Evolutionary conservation across 1,284 basidiomycete species (phyloP).

Genomic region (Afroboletus lepidellus): DNA sequence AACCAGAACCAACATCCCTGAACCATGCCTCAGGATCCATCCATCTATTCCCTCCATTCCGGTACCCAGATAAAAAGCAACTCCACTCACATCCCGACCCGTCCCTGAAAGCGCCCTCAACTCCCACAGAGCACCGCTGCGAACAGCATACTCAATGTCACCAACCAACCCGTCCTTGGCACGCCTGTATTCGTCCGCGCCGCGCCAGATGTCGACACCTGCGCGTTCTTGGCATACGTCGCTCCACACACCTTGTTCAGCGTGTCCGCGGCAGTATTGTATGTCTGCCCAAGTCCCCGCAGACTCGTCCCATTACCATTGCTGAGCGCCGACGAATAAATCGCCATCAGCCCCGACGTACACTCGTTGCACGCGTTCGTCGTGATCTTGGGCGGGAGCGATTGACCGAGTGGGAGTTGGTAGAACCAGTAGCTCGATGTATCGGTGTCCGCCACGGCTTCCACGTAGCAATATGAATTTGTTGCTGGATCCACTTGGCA

Average conservation of each 20-base stretch:
- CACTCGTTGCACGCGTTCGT: slow-evolving; percentile 57
- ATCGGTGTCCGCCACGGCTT: slow-evolving; percentile 51
- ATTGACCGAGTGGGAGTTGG: slow-evolving; percentile 54
- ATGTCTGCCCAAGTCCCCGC: slow-evolving; percentile 40
- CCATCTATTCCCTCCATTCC: not conserved
- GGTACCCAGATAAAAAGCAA: not conserved
- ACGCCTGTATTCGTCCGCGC: slow-evolving; percentile 15
- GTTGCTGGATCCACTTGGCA: slow-evolving; percentile 55
- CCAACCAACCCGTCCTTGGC: slow-evolving; percentile 6
- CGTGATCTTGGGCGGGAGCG: slow-evolving; percentile 44
- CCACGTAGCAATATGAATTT: slow-evolving; percentile 68
- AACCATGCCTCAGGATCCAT: not conserved
- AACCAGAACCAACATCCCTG: not conserved
- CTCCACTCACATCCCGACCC: not conserved
- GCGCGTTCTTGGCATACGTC: slow-evolving; percentile 29
- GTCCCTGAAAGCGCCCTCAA: slow-evolving; percentile 8
- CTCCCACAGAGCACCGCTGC: slow-evolving; percentile 4
- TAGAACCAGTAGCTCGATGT: slow-evolving; percentile 69
- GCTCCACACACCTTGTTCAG: slow-evolving; percentile 38
- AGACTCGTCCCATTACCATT: slow-evolving; percentile 15
- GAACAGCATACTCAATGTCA: slow-evolving; percentile 14
- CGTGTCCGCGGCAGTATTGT: slow-evolving; percentile 34
- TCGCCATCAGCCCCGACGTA: slow-evolving; percentile 51
- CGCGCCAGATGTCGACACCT: slow-evolving; percentile 11
- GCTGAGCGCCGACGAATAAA: slow-evolving; percentile 39